Base-by-base conservation (phyloP, 768 basidiomycete genomes). In the Basidioascus undulatus region DNA sequence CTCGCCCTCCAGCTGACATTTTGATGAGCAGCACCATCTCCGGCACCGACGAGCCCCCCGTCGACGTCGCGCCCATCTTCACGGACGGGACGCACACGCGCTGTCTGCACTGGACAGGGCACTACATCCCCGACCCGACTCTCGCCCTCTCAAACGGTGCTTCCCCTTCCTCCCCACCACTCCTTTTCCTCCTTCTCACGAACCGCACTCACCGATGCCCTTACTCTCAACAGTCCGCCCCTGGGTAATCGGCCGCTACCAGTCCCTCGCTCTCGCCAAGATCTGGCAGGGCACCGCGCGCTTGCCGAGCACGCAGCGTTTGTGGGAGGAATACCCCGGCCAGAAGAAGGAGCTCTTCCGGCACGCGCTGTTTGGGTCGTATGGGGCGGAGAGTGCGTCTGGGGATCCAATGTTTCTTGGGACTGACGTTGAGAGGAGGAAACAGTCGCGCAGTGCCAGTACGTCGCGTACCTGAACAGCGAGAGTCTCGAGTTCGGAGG, bases 71-170 rank as follows among this genome's bases (percentile, higher is more conserved):
- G 32, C 32, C 23, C 1, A 33, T 67, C 31, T 55, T 65, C 20
- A 62, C 62, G 0, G 59, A 64, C 43, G 64, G 65, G 12, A 55
- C 56, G 0, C 59, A 60, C 32, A 48, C 65, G 23, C 61, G 61
- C 6, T 57, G 62, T 2, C 51, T 65, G 3, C 59, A 63, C 44
- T 52, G 60, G 32, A 63, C 63, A 39, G 44, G 58, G 0, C 60
- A 64, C 44, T 65, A 62, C 45, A 64, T 67, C 35, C 59, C 62
- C 9, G 63, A 67, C 35, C 63, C 64, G 2, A 63, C 64, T 3
- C 49, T 67, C 5, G 56, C 57, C 2, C 65, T 65, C 38, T 50
- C 61, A 23, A 57, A 59, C 35, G 51, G 61, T 60, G 40, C 27
- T 57, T 48, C 34, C 34, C n/a, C 18, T 12, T 19, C 7, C 25